A percentile compares a stretch with the other conserved stretches of the same genome.
Evolutionary conservation across 495 filamentous ascomycete species (phyloP).

Genomic region (Darksidea phi): DNA sequence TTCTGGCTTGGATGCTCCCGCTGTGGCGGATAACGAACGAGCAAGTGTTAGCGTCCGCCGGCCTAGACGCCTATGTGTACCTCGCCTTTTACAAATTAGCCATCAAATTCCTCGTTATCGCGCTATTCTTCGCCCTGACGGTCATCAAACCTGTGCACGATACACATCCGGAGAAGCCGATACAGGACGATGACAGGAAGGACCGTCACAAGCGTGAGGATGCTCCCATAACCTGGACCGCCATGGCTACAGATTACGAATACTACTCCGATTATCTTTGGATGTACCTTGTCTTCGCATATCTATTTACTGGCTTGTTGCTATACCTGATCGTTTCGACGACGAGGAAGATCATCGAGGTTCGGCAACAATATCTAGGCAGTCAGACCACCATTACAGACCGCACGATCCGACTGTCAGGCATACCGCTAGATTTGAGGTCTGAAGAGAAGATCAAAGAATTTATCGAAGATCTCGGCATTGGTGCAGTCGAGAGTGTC

Average conservation of each 20-base stretch:
- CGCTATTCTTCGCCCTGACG: constrained; percentile 74
- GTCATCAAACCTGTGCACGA: constrained; percentile 86
- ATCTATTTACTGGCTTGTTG: constrained; percentile 78
- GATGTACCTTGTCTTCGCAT: constrained; percentile 89
- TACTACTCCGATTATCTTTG: constrained; percentile 66
- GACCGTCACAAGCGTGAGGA: constrained; percentile 1
- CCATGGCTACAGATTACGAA: constrained; percentile 18
- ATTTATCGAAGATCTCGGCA: constrained; percentile 80
- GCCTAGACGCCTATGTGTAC: constrained; percentile 96
- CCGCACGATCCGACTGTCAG: constrained; percentile 86
- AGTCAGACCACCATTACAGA: constrained; percentile 92
- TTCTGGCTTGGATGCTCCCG: constrained; percentile 92
- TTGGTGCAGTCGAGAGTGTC: constrained; percentile 91
- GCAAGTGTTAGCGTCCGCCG: constrained; percentile 84
- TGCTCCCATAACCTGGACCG: constrained; percentile 17
- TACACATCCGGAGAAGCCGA: constrained; percentile 48
- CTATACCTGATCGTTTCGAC: constrained; percentile 80
- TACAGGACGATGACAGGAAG: constrained; percentile 2
- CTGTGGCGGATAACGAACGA: constrained; percentile 87
- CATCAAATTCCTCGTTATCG: constrained; percentile 72
- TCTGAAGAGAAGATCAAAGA: constrained; percentile 82
- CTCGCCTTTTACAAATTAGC: constrained; percentile 93
- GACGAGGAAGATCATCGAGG: constrained; percentile 76
- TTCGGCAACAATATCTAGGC: constrained; percentile 88
- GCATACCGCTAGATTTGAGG: constrained; percentile 75